These are phyloP conservation scores for Echites panduratus DNA, from an alignment of 257 asterid genomes.

Conservation along the genomic window DNA sequence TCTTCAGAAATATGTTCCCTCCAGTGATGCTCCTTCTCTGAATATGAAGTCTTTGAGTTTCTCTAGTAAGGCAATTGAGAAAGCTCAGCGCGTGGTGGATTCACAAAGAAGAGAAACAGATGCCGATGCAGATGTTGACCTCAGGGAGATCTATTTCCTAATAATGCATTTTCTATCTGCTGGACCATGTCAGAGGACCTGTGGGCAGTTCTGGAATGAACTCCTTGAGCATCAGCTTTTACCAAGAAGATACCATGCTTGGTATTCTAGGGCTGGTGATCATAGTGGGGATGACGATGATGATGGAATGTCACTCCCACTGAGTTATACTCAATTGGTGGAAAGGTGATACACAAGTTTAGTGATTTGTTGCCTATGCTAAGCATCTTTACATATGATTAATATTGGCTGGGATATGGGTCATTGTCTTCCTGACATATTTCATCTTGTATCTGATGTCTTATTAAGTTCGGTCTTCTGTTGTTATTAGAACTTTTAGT, in stretches of 20 bases:
- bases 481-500: background rate
- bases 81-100: conserved; percentile 47
- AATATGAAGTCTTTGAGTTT: conserved; percentile 61
- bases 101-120: conserved; percentile 42
- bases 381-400: background rate
- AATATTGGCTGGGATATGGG: background rate
- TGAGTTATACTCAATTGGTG: conserved; percentile 68
- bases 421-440: background rate
- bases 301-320: conserved; percentile 84
- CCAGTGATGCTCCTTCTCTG: conserved; percentile 50
- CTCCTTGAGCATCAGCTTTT: conserved; percentile 94
- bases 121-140: conserved; percentile 66
- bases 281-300: conserved; percentile 81
- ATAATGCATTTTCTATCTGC: conserved; percentile 96
- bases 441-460: background rate
- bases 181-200: conserved; percentile 93
- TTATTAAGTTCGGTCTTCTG: background rate
- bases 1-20: conserved; percentile 65
- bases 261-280: conserved; percentile 81
- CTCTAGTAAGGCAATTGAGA: conserved; percentile 58
- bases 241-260: conserved; percentile 95
- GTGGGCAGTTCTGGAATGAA: conserved; percentile 94
- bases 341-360: conserved; percentile 50
- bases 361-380: conserved; percentile 1
- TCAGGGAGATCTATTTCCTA: conserved; percentile 86